Evolutionary conservation across 1,284 basidiomycete genomes (phyloP).

Genomic region (Rhodotorula sp.): DNA sequence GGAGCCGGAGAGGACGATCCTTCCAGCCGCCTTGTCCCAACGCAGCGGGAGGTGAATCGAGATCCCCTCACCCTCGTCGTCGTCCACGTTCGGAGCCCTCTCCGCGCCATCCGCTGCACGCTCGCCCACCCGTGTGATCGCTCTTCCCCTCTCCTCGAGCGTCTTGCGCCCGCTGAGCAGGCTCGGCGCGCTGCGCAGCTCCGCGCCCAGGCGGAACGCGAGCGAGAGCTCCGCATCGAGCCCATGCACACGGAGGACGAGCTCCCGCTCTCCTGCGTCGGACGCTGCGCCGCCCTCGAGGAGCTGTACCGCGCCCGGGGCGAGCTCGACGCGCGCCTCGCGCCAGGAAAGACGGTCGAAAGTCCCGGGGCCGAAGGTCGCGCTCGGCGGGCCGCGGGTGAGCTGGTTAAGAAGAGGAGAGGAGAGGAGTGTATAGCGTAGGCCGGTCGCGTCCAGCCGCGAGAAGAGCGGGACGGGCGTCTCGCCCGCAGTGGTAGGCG

Average conservation of each 20-base stretch:
- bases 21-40: background rate
- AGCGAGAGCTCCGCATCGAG: constrained; percentile 10
- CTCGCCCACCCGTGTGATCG: background rate
- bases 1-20: background rate
- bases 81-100: background rate
- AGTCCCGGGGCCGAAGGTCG: background rate
- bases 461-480: constrained; percentile 5
- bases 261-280: background rate
- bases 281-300: background rate
- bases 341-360: background rate
- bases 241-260: background rate
- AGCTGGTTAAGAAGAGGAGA: constrained; percentile 16
- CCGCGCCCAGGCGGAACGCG: background rate
- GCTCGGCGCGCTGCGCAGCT: constrained; percentile 6
- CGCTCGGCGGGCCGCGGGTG: constrained; percentile 21
- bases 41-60: constrained; percentile 10
- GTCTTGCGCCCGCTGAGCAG: background rate
- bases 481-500: background rate
- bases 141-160: constrained; percentile 3
- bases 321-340: constrained; percentile 5
- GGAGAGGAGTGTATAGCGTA: constrained; percentile 11
- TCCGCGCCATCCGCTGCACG: background rate
- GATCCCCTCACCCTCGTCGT: background rate
- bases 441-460: constrained; percentile 8
- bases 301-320: background rate